Conservation (phyloP, 2,329 filamentous ascomycete species). For the Pseudogymnoascus sp. region DNA sequence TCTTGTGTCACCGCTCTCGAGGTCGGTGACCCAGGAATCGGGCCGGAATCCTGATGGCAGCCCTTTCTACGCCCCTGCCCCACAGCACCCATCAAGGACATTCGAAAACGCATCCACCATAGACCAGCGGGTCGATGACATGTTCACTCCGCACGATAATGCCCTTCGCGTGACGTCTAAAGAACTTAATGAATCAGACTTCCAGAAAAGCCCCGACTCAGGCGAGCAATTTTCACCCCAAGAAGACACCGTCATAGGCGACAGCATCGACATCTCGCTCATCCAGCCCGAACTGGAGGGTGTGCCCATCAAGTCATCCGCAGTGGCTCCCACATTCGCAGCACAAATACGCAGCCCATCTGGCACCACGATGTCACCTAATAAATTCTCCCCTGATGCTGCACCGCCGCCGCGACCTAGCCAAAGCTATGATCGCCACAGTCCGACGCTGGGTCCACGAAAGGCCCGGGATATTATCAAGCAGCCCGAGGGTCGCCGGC, state of each 20-base stretch:
- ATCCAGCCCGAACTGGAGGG: conserved; percentile 53
- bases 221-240: conserved; percentile 15
- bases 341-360: conserved; percentile 24
- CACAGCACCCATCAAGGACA: conserved; percentile 24
- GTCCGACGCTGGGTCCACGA: background rate
- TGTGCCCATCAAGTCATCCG: conserved; percentile 46
- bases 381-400: conserved; percentile 20
- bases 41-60: conserved; percentile 27
- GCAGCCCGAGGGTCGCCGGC: conserved; percentile 38
- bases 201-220: conserved; percentile 12
- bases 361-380: conserved; percentile 16
- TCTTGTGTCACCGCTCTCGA: background rate
- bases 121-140: conserved; percentile 23
- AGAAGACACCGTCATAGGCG: conserved; percentile 18
- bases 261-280: conserved; percentile 48
- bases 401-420: conserved; percentile 16
- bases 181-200: conserved; percentile 26
- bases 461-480: conserved; percentile 17
- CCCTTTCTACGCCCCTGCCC: conserved; percentile 29
- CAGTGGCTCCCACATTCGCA: conserved; percentile 33
- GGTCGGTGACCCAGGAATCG: conserved; percentile 26
- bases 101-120: conserved; percentile 20
- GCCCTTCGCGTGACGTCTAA: conserved; percentile 25
- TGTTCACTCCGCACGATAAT: conserved; percentile 21
- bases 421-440: conserved; percentile 9